Evolutionary conservation across 495 filamentous ascomycete species (phyloP).

Genomic region (Hypoxylon perforatum): DNA sequence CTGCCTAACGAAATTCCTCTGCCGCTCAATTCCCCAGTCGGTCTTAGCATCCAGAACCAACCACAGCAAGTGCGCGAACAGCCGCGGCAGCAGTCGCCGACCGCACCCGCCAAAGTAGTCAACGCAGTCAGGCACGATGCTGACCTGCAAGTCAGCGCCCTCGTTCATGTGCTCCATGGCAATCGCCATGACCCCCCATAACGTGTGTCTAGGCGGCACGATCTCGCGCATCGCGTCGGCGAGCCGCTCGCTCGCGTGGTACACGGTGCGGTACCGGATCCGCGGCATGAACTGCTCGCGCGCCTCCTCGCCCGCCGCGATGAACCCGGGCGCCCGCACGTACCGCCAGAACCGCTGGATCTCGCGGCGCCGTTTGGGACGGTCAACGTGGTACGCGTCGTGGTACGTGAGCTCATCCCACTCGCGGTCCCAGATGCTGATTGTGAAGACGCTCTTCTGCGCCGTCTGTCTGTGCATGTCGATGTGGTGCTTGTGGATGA

Average conservation of each 20-base stretch:
- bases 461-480: constrained; percentile 3
- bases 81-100: constrained; percentile 24
- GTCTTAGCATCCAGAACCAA: constrained; percentile 27
- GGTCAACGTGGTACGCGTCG: constrained; percentile 27
- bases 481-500: constrained; percentile 38
- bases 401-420: constrained; percentile 40
- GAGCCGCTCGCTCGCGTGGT: constrained; percentile 27
- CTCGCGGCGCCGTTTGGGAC: constrained; percentile 14
- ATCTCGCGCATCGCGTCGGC: constrained; percentile 15
- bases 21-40: not conserved
- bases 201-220: constrained; percentile 29
- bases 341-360: constrained; percentile 31
- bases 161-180: constrained; percentile 40
- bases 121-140: constrained; percentile 34
- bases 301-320: not conserved
- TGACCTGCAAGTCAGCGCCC: constrained; percentile 32
- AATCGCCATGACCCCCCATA: constrained; percentile 30
- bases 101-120: constrained; percentile 33
- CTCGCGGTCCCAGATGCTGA: constrained; percentile 41
- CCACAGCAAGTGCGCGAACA: constrained; percentile 32
- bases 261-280: constrained; percentile 36
- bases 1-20: constrained; percentile 14
- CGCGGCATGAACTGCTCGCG: constrained; percentile 13
- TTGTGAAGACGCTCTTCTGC: constrained; percentile 34
- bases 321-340: not conserved